A percentile compares a stretch with the other conserved stretches of the same genome.
Conservation (phyloP, 2,329 filamentous ascomycete genomes). For the Talaromyces funiculosus region DNA sequence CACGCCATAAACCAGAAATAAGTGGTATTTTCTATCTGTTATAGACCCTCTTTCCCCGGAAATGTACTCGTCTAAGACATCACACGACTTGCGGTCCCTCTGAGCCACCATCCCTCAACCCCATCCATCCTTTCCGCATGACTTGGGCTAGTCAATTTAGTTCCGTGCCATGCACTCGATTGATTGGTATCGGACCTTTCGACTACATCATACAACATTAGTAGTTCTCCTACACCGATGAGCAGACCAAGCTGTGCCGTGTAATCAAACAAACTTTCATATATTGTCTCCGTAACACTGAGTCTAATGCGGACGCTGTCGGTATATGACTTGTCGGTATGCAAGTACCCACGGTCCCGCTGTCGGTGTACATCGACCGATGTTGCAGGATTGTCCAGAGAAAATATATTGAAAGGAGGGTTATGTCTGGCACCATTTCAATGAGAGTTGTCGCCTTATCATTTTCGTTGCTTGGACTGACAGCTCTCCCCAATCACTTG, state of each 20-base stretch:
- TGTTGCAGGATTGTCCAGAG: background rate
- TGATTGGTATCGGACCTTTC: background rate
- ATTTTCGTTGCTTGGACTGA: background rate
- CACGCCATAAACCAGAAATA: background rate
- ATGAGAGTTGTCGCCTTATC: background rate
- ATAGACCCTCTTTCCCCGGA: background rate
- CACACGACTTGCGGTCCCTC: constrained; percentile 3
- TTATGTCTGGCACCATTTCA: background rate
- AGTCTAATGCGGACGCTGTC: background rate
- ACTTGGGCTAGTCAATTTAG: background rate
- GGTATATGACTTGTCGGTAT: background rate
- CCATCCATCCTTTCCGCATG: background rate
- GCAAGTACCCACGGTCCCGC: background rate
- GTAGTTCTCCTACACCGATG: background rate
- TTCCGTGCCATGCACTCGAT: background rate
- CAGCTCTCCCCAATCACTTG: background rate
- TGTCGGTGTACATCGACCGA: background rate
- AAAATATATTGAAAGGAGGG: background rate
- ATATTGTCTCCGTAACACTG: background rate
- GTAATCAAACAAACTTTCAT: background rate
- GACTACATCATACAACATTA: background rate
- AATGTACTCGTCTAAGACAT: background rate
- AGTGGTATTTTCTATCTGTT: background rate
- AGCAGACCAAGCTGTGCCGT: background rate
- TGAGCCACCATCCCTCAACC: background rate